Conservation (phyloP, 306 rosid species). For the Quercus wislizeni region DNA sequence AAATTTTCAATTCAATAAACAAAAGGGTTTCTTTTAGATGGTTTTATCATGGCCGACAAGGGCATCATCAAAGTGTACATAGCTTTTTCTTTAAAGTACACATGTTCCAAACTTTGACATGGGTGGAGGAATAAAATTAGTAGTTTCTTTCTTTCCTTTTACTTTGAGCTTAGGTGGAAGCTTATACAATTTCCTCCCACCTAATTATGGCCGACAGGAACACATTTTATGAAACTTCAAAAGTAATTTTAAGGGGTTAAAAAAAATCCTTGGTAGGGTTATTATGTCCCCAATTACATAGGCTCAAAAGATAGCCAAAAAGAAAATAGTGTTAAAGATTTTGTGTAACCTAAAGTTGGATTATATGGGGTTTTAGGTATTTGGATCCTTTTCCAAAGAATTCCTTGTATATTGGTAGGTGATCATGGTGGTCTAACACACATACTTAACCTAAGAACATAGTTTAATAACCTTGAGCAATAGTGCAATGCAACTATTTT, state of each 20-base stretch:
- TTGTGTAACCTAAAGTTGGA: constrained; percentile 56
- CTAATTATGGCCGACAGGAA: constrained; percentile 79
- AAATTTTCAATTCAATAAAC: background rate
- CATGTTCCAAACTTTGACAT: constrained; percentile 67
- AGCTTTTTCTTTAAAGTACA: constrained; percentile 73
- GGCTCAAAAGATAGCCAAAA: constrained; percentile 37
- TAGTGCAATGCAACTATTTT: background rate
- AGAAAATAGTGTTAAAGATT: constrained; percentile 32
- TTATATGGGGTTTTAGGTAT: constrained; percentile 40
- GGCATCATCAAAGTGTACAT: constrained; percentile 56
- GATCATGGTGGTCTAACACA: background rate
- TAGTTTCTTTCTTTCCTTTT: constrained; percentile 18
- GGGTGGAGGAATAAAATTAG: constrained; percentile 59
- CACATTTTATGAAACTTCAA: constrained; percentile 75
- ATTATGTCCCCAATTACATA: constrained; percentile 43
- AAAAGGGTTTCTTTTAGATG: constrained; percentile 32
- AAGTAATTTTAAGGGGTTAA: constrained; percentile 20
- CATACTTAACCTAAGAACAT: background rate
- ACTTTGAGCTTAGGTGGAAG: constrained; percentile 53
- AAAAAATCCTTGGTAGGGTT: constrained; percentile 58
- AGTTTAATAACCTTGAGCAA: background rate
- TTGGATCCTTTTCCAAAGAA: constrained; percentile 35
- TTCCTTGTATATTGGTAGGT: constrained; percentile 5
- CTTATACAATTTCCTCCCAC: constrained; percentile 44
- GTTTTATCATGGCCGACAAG: constrained; percentile 88